Percentiles rank a stretch among this genome's conserved stretches.
phyloP scores from a whole-genome alignment of 106 monocot genomes.

The Vanilla planifolia region DNA sequence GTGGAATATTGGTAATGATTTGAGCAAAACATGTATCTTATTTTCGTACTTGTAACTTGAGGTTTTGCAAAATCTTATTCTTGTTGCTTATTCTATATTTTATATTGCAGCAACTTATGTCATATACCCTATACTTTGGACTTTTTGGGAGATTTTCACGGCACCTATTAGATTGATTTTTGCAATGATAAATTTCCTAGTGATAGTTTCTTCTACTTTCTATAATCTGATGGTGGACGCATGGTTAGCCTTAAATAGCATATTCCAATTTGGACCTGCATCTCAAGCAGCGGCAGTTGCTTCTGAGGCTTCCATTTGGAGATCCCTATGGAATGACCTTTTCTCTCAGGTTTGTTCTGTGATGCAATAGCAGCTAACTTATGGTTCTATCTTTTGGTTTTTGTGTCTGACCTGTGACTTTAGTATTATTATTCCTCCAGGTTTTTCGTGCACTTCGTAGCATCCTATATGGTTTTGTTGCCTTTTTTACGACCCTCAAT shows the following conservation, averaged over 20 bases:
- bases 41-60: neutral
- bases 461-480: slow-evolving; percentile 88
- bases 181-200: slow-evolving; percentile 34
- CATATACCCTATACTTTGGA: slow-evolving; percentile 62
- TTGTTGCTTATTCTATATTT: slow-evolving; percentile 7
- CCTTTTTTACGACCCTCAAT: slow-evolving; percentile 84
- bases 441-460: slow-evolving; percentile 82
- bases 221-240: slow-evolving; percentile 34
- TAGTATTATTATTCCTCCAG: slow-evolving; percentile 26
- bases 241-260: slow-evolving; percentile 49
- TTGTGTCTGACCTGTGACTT: neutral
- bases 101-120: slow-evolving; percentile 44
- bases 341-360: slow-evolving; percentile 71
- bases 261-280: slow-evolving; percentile 60
- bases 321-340: slow-evolving; percentile 90
- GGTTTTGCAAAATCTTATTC: neutral
- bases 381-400: neutral
- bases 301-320: slow-evolving; percentile 77
- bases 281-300: slow-evolving; percentile 36
- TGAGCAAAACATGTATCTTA: neutral
- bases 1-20: slow-evolving; percentile 61
- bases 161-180: slow-evolving; percentile 54
- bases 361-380: neutral
- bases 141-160: slow-evolving; percentile 49
- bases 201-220: slow-evolving; percentile 25